Base-by-base conservation (phyloP, 164 flowering plant genomes). In the Taxillus chinensis region DNA sequence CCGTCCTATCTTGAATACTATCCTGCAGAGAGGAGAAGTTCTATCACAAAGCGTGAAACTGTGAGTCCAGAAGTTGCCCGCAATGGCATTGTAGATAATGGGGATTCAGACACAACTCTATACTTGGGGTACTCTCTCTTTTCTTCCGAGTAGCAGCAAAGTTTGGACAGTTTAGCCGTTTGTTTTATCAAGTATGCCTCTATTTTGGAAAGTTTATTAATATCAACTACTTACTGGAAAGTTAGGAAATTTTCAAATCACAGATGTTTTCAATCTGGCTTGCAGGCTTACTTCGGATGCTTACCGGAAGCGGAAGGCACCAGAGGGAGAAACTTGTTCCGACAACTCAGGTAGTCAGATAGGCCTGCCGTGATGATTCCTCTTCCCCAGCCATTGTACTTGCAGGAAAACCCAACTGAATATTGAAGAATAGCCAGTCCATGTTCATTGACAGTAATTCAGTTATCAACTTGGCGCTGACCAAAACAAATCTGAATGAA, bases 71-170 rank as follows among this genome's bases (percentile, higher is more conserved):
- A 76, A 49, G 45, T 16, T 41, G 71, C 59, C 63, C 60, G 75
- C 58, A 67, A 83, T 57, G 69, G 68, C 63, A 59, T 61, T 15
- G 12, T 62, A 40, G 89, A 79, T 39, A 79, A 72, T 40, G 84
- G 62, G 55, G 85, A 80, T 67, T 88, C 93, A 39, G 91, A 83
- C 65, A 86, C 86, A 39, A 78, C 90, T 55, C 75, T 90, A 75
- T 83, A 84, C 55, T 80, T 87, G 59, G 89, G 92, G 96, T 86
- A 85, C 41, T 48, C 53, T 27, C 37, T 45, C 52, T 51, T 16
- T 66, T 57, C 64, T 60, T 45, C 10, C 11, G 37, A 17, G 10
- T 51, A 51, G 15, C 4, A 4, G 51, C 51, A 51, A 51, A 51
- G 12, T 48, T 0, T 11, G 9, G 51, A 48, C 12, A 27, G 13